Evolutionary conservation across 163 green algal genomes (phyloP).

Genomic region (Trebouxia gelatinosa): DNA sequence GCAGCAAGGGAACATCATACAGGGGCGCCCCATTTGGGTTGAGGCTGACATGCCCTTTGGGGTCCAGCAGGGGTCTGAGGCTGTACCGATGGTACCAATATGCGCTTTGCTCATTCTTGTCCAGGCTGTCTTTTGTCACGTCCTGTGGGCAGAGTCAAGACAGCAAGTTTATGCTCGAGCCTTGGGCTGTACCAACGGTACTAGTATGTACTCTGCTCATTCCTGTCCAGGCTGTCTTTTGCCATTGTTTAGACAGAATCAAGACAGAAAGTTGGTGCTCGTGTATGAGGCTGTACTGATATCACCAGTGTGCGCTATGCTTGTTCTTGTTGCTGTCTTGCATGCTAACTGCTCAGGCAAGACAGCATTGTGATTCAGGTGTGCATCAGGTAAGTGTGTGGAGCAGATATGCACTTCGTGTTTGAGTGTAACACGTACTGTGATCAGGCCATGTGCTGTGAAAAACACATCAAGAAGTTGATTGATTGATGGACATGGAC

Average conservation of each 20-base stretch:
- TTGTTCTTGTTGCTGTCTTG: conserved; percentile 40
- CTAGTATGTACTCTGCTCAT: conserved; percentile 78
- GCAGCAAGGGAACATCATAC: not conserved
- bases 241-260: conserved; percentile 13
- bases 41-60: not conserved
- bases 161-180: no score
- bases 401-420: no score
- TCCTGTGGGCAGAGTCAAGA: no score
- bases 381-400: no score
- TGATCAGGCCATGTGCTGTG: no score
- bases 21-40: not conserved
- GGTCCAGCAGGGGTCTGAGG: conserved; percentile 37
- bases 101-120: conserved; percentile 55
- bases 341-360: no score
- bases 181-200: conserved; percentile 69
- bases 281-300: conserved; percentile 68
- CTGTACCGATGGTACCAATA: conserved; percentile 85
- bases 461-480: no score
- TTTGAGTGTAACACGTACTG: no score
- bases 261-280: no score
- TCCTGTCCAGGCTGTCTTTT: conserved; percentile 50
- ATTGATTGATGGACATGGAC: no score
- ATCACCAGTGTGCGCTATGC: conserved; percentile 74
- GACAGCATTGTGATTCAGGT: no score
- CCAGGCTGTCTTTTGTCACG: conserved; percentile 46